Conservation (phyloP, 345 rosid species). For the Eucalyptus regnans region DNA sequence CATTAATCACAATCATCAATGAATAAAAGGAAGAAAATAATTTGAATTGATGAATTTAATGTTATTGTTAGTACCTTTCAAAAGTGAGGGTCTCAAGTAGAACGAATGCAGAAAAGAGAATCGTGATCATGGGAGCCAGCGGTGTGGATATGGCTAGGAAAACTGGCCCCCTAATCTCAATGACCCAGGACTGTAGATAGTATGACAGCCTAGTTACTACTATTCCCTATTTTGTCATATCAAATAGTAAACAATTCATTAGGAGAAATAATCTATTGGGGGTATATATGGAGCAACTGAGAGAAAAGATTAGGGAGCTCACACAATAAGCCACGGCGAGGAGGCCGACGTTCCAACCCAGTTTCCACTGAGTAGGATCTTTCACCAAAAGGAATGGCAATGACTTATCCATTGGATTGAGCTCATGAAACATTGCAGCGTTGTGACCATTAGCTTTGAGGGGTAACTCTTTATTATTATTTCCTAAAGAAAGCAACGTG, state of each 20-base stretch:
- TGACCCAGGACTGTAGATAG: conserved; percentile 68
- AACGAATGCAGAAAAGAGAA: conserved; percentile 45
- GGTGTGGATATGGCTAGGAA: conserved; percentile 75
- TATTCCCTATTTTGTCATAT: conserved; percentile 29
- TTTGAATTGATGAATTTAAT: not conserved
- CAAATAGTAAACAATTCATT: not conserved
- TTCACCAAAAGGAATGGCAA: conserved; percentile 66
- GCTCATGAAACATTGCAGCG: conserved; percentile 62
- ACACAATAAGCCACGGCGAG: conserved; percentile 66
- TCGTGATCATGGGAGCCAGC: conserved; percentile 43
- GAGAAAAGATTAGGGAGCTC: not conserved
- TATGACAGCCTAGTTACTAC: conserved; percentile 65
- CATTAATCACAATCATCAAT: not conserved
- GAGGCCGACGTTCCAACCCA: conserved; percentile 70
- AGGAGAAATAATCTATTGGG: not conserved
- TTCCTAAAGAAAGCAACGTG: conserved; percentile 16
- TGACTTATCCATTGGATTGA: conserved; percentile 50
- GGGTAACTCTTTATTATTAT: conserved; percentile 49
- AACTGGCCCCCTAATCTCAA: conserved; percentile 75
- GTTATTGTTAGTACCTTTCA: conserved; percentile 43
- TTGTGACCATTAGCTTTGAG: conserved; percentile 68
- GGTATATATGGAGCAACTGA: not conserved
- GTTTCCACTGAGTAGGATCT: conserved; percentile 56
- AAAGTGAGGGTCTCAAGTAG: conserved; percentile 42
- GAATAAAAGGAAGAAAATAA: not conserved